Base-by-base conservation (phyloP, 1,284 basidiomycete species). In the Trichosporon sp. region DNA sequence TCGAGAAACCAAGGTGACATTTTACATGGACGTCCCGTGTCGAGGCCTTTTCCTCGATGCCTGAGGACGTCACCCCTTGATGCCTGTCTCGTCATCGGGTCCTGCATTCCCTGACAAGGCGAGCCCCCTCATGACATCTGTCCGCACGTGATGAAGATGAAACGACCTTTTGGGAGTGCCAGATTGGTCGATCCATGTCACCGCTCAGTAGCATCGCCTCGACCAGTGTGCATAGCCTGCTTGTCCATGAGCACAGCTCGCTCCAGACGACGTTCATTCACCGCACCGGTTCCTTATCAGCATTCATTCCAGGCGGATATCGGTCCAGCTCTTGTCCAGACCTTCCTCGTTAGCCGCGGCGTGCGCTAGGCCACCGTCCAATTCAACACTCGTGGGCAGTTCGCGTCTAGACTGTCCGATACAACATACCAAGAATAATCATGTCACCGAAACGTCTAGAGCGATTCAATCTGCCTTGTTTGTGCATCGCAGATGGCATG, bases 1-100 rank as follows among this genome's bases (percentile, higher is more conserved):
- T 2, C 51, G 8, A 54, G 51, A 51, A n/a, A 14, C 43, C 2
- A n/a, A 46, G 16, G 43, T 46, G 43, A 46, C 43, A 46, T 46
- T 46, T 46, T 11, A 40, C 43, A 54, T 54, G 51, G 10, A 54
- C 26, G 51, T 54, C 51, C 51, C 51, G 51, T 26, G 51, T 54
- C 51, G 51, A 54, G 51, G 51, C 51, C 51, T 19, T 54, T 16
- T 51, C 4, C 48, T 2, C 19, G 35, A 37, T 37, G 35, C 35
- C 35, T 37, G 35, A 37, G 8, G 35, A 1, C 35, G 35, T 48
- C 51, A 16, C 2, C 19, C 51, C 51, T 19, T 54, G 51, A 19
- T 54, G 7, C 51, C 51, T 54, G 51, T 54, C 51, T 54, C 51
- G 16, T 54, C 51, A 21, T 26, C 16, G 51, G 6, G 21, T 16